These are phyloP conservation scores for Coemansia sp. DNA, from an alignment of 192 early-diverging fungal genomes.

Conservation along the genomic window DNA sequence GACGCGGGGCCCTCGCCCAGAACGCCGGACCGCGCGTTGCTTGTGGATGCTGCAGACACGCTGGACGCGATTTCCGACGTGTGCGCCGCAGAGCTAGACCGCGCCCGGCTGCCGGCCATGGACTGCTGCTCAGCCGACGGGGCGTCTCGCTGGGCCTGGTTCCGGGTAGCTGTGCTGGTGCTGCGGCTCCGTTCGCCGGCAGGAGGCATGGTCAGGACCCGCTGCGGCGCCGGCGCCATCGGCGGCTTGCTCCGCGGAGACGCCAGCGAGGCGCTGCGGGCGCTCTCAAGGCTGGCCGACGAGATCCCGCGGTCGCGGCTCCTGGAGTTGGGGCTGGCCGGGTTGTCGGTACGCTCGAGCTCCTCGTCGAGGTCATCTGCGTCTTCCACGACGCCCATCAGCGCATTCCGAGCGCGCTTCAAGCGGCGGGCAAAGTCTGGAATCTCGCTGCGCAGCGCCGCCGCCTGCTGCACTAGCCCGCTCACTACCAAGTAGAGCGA, in stretches of 20 bases:
- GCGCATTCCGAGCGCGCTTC: slow-evolving; percentile 39
- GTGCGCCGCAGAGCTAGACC: slow-evolving; percentile 24
- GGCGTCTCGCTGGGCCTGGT: not conserved
- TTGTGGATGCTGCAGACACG: slow-evolving; percentile 10
- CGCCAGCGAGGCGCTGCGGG: slow-evolving; percentile 3
- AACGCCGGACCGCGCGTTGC: not conserved
- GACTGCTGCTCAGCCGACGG: not conserved
- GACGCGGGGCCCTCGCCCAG: slow-evolving; percentile 2
- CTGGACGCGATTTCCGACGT: slow-evolving; percentile 24
- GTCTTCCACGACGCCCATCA: slow-evolving; percentile 49
- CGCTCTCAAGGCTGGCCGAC: slow-evolving; percentile 40
- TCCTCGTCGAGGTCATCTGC: slow-evolving; percentile 39
- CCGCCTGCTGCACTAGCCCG: slow-evolving; percentile 45
- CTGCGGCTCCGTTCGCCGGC: slow-evolving; percentile 27
- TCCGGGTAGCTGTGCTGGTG: slow-evolving; percentile 15
- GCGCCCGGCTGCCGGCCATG: slow-evolving; percentile 5
- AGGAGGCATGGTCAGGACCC: not conserved
- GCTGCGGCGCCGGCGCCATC: not conserved
- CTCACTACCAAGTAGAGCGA: slow-evolving; percentile 39
- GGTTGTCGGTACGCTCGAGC: slow-evolving; percentile 15
- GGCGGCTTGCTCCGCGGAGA: not conserved
- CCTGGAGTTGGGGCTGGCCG: not conserved
- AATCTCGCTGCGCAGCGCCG: slow-evolving; percentile 37
- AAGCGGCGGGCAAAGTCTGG: slow-evolving; percentile 44
- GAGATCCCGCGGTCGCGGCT: slow-evolving; percentile 47